Conservation (phyloP, 768 basidiomycete species). For the Hysterangium stoloniferum region DNA sequence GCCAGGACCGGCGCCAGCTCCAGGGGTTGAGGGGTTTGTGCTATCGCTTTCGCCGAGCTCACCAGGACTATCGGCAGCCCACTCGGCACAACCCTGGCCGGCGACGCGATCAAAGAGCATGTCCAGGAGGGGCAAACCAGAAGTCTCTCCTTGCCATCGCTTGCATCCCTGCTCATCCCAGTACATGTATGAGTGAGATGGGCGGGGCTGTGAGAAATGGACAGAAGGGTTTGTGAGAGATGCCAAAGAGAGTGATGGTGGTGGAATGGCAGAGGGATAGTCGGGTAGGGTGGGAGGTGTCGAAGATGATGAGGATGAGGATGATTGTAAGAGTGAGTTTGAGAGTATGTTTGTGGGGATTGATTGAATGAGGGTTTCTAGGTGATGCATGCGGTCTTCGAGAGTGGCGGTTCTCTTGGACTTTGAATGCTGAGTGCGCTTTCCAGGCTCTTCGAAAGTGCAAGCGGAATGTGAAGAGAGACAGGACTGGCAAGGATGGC, state of each 20-base stretch:
- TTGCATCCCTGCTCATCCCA: slow-evolving; percentile 84
- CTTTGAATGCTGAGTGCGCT: slow-evolving; percentile 80
- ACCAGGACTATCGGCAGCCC: slow-evolving; percentile 5
- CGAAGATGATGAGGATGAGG: slow-evolving; percentile 20
- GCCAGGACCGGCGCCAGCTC: slow-evolving; percentile 27
- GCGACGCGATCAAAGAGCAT: slow-evolving; percentile 67
- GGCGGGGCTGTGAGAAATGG: slow-evolving; percentile 38
- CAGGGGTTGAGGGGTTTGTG: slow-evolving; percentile 22
- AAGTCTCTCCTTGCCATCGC: slow-evolving; percentile 89
- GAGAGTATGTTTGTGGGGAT: slow-evolving; percentile 61
- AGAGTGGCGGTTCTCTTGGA: slow-evolving; percentile 83
- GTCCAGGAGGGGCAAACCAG: slow-evolving; percentile 83
- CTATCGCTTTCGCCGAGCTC: slow-evolving; percentile 4
- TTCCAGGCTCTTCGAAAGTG: slow-evolving; percentile 83
- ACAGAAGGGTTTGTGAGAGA: slow-evolving; percentile 64
- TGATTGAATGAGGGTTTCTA: slow-evolving; percentile 77
- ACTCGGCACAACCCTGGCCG: slow-evolving; percentile 24
- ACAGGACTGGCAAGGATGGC: slow-evolving; percentile 84
- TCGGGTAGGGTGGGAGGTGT: slow-evolving; percentile 30
- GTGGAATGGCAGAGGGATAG: slow-evolving; percentile 59
- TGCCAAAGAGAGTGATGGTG: slow-evolving; percentile 68
- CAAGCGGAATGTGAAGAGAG: slow-evolving; percentile 75
- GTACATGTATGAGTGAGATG: slow-evolving; percentile 76
- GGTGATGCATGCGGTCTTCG: slow-evolving; percentile 83
- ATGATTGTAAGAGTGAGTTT: slow-evolving; percentile 25